Evolutionary conservation across 2,329 filamentous ascomycete species (phyloP).

Genomic region (Penicillium sclerotiorum): DNA sequence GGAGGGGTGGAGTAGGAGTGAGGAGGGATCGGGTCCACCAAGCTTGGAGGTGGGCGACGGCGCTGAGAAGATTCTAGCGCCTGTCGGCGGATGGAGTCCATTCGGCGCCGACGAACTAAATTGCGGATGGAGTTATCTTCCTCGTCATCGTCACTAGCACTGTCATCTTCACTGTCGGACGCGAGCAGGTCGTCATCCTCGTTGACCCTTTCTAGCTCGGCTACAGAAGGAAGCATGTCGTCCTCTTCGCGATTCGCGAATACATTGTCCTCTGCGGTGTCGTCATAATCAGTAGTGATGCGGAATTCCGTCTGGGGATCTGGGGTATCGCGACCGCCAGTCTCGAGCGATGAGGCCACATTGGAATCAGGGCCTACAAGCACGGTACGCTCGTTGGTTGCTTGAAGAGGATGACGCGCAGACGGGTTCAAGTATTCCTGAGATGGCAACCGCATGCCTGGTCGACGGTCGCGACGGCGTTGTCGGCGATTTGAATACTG

Average conservation of each 20-base stretch:
- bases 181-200: constrained; percentile 33
- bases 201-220: constrained; percentile 33
- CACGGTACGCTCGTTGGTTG: constrained; percentile 33
- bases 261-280: constrained; percentile 40
- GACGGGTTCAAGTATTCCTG: constrained; percentile 44
- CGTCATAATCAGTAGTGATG: constrained; percentile 41
- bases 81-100: constrained; percentile 23
- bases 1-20: too few species aligned
- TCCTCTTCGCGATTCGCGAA: constrained; percentile 36
- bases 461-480: constrained; percentile 33
- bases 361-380: constrained; percentile 26
- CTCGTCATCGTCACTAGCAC: constrained; percentile 23
- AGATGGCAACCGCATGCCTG: constrained; percentile 37
- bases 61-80: constrained; percentile 21
- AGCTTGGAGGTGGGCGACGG: constrained; percentile 29
- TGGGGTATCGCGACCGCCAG: constrained; percentile 12
- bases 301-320: constrained; percentile 34
- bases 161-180: constrained; percentile 37
- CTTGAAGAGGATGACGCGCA: constrained; percentile 37
- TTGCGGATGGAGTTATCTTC: constrained; percentile 22
- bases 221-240: constrained; percentile 22
- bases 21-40: constrained; percentile 30
- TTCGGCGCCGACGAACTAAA: constrained; percentile 28
- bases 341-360: constrained; percentile 27
- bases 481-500: constrained; percentile 55